Evolutionary conservation across 2,329 filamentous ascomycete genomes (phyloP), one percentile per base, ranked within the genome.

Genomic region (Tolypocladium cylindrosporum): DNA sequence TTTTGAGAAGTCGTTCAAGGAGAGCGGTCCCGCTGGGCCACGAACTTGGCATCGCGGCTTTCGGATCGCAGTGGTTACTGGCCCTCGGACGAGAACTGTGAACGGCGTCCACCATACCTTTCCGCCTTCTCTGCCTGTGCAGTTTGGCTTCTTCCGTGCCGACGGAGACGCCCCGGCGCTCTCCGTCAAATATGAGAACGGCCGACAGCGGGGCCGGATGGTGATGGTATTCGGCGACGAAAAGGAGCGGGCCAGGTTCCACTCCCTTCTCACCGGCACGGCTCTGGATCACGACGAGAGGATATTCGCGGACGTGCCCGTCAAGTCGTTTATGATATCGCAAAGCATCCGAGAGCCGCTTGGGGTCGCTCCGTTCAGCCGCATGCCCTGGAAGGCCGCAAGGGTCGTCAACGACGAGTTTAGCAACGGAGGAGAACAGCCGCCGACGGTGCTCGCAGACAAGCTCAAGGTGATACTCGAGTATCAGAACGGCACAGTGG

Each of bases 31-130:
- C 1, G 86, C 84, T 1, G 90, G 90, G 1, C 82, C 81, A 54
- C 84, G 90, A 50, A 84, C 77, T 57, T 82, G 87, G 66, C 91
- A 96, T 69, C 82, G 87, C 48, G 91, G 92, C 0, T 94, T 88
- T 74, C 84, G 92, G 27, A 75, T 96, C 53, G 83, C 88, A 10
- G 80, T 95, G 19, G 83, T 92, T 40, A 95, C 91, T 0, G 88
- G 88, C 10, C 83, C 90, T 2, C 85, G 82, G 60, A 89, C 85
- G 55, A 90, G 92, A 68, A 89, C 88, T 1, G 75, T 96, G 41
- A 91, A 88, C 67, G 88, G 85, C 50, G 81, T 94, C 55, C 87
- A 86, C 59, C 89, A 94, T 67, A 77, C 81, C 16, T 81, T 92
- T 52, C 77, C 81, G 16, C 82, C 85, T 5, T 79, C 82, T 24